A percentile compares a stretch with the other conserved stretches of the same genome.
These are phyloP conservation scores for Cryptococcus hybrid DNA, from an alignment of 1,284 basidiomycete genomes.

Conservation along the genomic window DNA sequence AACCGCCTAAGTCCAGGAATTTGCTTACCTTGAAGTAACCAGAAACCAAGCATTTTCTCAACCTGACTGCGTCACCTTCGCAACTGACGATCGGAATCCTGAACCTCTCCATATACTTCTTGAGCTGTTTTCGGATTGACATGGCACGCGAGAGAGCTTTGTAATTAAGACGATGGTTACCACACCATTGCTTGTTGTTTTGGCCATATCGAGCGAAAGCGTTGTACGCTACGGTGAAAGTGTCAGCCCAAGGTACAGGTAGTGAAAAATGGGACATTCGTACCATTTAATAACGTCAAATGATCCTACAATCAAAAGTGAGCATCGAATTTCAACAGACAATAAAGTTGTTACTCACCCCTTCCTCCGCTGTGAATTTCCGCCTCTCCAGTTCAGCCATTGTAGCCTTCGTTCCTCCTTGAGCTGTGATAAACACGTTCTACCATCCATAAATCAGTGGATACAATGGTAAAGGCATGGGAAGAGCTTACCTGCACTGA, in stretches of 20 bases:
- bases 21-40: constrained; percentile 74
- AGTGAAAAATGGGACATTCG: constrained; percentile 11
- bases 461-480: too few species aligned
- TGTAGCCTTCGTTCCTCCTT: constrained; percentile 72
- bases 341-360: constrained; percentile 41
- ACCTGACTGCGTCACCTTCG: constrained; percentile 71
- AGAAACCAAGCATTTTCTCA: constrained; percentile 80
- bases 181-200: constrained; percentile 82
- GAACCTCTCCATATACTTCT: constrained; percentile 89
- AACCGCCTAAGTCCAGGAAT: too few species aligned
- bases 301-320: constrained; percentile 61
- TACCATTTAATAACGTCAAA: constrained; percentile 85
- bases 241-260: background rate
- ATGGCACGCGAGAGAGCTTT: constrained; percentile 88
- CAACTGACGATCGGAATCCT: constrained; percentile 73
- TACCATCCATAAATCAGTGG: constrained; percentile 34
- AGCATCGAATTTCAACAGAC: constrained; percentile 52
- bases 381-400: constrained; percentile 84
- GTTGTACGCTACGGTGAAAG: constrained; percentile 67
- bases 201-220: constrained; percentile 81
- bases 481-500: constrained; percentile 67
- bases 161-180: constrained; percentile 84
- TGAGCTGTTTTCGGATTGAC: constrained; percentile 85
- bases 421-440: constrained; percentile 84
- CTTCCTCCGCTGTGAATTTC: constrained; percentile 97